Percentiles rank a stretch among this genome's conserved stretches.
These are phyloP conservation scores for Lasiosphaeria miniovina DNA, from an alignment of 495 filamentous ascomycete species.

Conservation along the genomic window DNA sequence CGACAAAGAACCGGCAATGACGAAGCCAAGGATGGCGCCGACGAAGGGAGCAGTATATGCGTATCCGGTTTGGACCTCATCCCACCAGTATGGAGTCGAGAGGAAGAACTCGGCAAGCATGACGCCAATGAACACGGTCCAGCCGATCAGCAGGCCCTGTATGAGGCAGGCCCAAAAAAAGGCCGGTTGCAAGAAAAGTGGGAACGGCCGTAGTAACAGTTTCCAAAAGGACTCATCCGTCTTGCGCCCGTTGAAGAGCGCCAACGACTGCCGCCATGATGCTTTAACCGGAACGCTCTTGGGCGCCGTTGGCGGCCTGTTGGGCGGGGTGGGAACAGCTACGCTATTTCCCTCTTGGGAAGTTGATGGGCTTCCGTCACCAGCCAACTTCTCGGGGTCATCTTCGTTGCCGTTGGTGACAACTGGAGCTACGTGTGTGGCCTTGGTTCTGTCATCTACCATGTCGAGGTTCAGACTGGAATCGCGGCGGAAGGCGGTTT, in stretches of 20 bases:
- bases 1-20: slow-evolving; percentile 66
- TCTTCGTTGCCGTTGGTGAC: background rate
- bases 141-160: slow-evolving; percentile 88
- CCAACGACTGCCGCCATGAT: slow-evolving; percentile 54
- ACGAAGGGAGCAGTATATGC: slow-evolving; percentile 85
- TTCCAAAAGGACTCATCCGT: slow-evolving; percentile 61
- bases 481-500: slow-evolving; percentile 74
- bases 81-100: slow-evolving; percentile 74
- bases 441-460: slow-evolving; percentile 16
- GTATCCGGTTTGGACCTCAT: slow-evolving; percentile 80
- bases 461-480: slow-evolving; percentile 60
- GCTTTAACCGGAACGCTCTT: slow-evolving; percentile 33
- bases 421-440: background rate
- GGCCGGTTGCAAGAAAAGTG: slow-evolving; percentile 73
- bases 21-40: slow-evolving; percentile 74
- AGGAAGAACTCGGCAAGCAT: slow-evolving; percentile 81
- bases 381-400: slow-evolving; percentile 21
- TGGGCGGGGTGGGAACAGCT: background rate
- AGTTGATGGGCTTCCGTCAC: background rate
- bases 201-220: slow-evolving; percentile 59
- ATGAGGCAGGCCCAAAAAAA: slow-evolving; percentile 88
- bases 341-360: background rate
- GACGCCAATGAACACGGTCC: slow-evolving; percentile 92
- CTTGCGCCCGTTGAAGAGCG: slow-evolving; percentile 78
- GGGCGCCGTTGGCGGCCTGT: background rate